Conservation (phyloP, 345 rosid genomes). For the Boechera stricta region DNA sequence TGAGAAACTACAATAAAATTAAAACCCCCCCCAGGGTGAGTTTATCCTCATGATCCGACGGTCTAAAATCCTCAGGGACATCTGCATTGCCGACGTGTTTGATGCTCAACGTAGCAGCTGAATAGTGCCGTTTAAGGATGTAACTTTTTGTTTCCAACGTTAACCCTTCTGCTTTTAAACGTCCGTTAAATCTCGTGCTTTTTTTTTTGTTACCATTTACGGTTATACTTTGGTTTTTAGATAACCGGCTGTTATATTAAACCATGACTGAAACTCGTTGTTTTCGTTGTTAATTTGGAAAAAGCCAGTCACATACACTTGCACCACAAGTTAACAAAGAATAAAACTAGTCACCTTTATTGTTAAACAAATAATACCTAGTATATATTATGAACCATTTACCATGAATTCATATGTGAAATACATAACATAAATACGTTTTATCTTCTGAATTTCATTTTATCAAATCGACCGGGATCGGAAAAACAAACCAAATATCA, state of each 20-base stretch:
- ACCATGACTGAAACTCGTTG: neutral
- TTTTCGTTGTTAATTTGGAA: neutral
- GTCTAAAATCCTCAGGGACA: neutral
- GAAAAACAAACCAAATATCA: neutral
- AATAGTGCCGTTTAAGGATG: constrained; percentile 77
- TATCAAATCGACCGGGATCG: no score
- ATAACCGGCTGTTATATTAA: neutral
- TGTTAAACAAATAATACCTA: no score
- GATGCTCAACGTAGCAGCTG: neutral
- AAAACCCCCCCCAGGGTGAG: neutral
- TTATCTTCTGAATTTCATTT: no score
- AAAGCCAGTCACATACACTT: neutral
- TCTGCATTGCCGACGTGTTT: neutral
- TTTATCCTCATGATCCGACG: neutral
- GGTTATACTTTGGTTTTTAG: neutral
- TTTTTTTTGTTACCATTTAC: neutral
- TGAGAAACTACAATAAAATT: no score
- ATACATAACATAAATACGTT: no score
- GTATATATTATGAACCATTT: no score
- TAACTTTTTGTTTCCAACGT: constrained; percentile 52
- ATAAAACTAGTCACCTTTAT: neutral
- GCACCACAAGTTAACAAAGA: neutral
- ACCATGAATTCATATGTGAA: no score
- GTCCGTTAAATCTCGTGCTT: constrained; percentile 44
- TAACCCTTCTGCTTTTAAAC: constrained; percentile 27